Evolutionary conservation across 441 rosid genomes (phyloP).

Genomic region (Melastoma candidum): DNA sequence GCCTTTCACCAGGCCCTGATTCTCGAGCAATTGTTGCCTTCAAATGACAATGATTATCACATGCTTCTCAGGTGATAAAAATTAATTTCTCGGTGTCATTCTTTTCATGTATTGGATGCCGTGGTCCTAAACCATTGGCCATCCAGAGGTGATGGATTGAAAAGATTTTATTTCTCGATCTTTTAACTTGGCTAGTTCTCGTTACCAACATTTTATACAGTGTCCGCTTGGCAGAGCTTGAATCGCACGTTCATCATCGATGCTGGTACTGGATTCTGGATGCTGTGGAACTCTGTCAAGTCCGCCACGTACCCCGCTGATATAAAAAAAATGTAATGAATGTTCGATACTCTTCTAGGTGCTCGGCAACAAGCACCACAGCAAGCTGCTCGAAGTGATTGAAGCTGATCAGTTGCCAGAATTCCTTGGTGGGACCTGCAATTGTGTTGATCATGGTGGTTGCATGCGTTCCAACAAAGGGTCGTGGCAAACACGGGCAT

Average conservation of each 20-base stretch:
- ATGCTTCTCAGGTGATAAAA: slow-evolving; percentile 54
- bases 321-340: slow-evolving; percentile 10
- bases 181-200: background rate
- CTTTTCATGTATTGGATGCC: too few relatives aligned
- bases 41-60: slow-evolving; percentile 72
- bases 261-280: slow-evolving; percentile 93
- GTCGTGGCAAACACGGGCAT: slow-evolving; percentile 83
- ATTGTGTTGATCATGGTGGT: slow-evolving; percentile 79
- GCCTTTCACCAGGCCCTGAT: slow-evolving; percentile 65
- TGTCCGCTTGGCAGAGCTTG: slow-evolving; percentile 48
- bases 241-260: slow-evolving; percentile 91
- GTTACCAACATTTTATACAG: background rate
- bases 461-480: slow-evolving; percentile 95
- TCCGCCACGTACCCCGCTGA: slow-evolving; percentile 17
- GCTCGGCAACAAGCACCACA: slow-evolving; percentile 78
- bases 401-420: slow-evolving; percentile 88
- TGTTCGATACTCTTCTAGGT: slow-evolving; percentile 36
- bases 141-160: slow-evolving; percentile 30
- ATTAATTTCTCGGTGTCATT: background rate
- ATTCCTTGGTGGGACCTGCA: slow-evolving; percentile 92
- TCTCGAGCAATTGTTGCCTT: slow-evolving; percentile 60
- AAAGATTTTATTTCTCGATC: slow-evolving; percentile 1
- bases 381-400: slow-evolving; percentile 82
- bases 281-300: slow-evolving; percentile 85
- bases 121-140: too few relatives aligned